Evolutionary conservation across 2,329 filamentous ascomycete genomes (phyloP), one percentile per base, ranked within the genome.

Genomic region (Clonostachys sp.): DNA sequence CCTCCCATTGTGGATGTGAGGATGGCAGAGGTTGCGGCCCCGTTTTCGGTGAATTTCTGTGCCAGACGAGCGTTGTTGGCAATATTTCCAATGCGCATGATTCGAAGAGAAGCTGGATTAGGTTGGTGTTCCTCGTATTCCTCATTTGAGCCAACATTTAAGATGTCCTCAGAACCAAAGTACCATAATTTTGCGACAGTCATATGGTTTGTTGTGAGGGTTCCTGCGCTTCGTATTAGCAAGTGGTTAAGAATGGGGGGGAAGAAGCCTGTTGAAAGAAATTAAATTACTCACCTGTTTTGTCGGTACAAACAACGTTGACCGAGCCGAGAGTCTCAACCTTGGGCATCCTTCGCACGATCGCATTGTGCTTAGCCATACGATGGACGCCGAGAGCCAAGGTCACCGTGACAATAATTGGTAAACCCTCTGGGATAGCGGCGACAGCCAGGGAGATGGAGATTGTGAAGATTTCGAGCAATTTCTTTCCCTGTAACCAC

Each of bases 271-370:
- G 30, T 36, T 5, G 18, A 2, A 20, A 41, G 30, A 12, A 3
- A 33, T 39, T 13, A 44, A 14, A 30, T 30, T 14, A 51, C 64
- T 57, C 68, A 83, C 83, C 90, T 41, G 94, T 99, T 72, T 99
- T 99, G 74, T 99, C 94, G 56, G 91, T 96, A 72, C 95, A 99
- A 7, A 99, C 90, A n/a, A 99, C 91, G 59, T 97, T 99, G 50
- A 99, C 94, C n/a, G 91, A 96, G 9, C 95, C 95, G 6, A 99
- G 72, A 1, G 94, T 99, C 65, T 99, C 94, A 9, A 99, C 95
- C 66, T 94, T 97, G 18, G 95, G 95, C 69, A 99, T 86, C 61
- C 89, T 86, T 55, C 94, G 87, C 50, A 99, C 92, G 63, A 99
- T 99, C 9, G 94, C 94, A 63, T 95, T 89, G 57, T 92, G 84